A percentile compares a stretch with the other conserved stretches of the same genome.
Evolutionary conservation across 2,329 filamentous ascomycete genomes (phyloP).

Genomic region (Graphilbum fragrans): DNA sequence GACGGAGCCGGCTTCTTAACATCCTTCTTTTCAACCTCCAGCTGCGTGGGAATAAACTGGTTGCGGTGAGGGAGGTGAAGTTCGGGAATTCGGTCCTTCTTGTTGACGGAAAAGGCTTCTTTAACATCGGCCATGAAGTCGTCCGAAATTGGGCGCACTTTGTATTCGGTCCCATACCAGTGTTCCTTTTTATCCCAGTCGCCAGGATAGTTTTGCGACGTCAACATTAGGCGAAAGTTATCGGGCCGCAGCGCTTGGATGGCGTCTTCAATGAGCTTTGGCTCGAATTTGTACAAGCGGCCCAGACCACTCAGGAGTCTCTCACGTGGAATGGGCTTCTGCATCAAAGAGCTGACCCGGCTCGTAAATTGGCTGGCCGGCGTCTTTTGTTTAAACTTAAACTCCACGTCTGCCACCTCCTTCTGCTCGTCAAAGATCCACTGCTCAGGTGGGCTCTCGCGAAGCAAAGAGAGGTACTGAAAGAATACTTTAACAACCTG

Average conservation of each 20-base stretch:
- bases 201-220: slow-evolving; percentile 74
- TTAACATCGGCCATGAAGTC: slow-evolving; percentile 63
- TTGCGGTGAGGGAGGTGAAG: slow-evolving; percentile 86
- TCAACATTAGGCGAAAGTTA: slow-evolving; percentile 75
- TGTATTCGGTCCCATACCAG: slow-evolving; percentile 97
- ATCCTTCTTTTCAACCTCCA: slow-evolving; percentile 92
- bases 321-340: slow-evolving; percentile 75
- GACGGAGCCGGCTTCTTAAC: slow-evolving; percentile 60
- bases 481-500: slow-evolving; percentile 78
- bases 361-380: slow-evolving; percentile 84
- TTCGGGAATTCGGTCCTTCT: slow-evolving; percentile 49
- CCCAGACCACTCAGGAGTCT: slow-evolving; percentile 74
- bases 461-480: slow-evolving; percentile 81
- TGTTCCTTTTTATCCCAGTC: slow-evolving; percentile 82
- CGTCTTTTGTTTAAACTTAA: slow-evolving; percentile 89
- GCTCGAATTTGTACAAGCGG: slow-evolving; percentile 68
- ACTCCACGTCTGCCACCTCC: slow-evolving; percentile 81
- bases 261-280: slow-evolving; percentile 61
- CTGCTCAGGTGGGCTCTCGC: slow-evolving; percentile 66
- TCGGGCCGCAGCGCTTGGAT: slow-evolving; percentile 68
- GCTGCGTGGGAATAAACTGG: slow-evolving; percentile 85
- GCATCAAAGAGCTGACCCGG: slow-evolving; percentile 76
- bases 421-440: slow-evolving; percentile 95
- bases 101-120: slow-evolving; percentile 45
- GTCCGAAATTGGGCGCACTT: slow-evolving; percentile 62